Base-by-base conservation (phyloP, 148 eudicot species). In the Chenopodium formosanum region DNA sequence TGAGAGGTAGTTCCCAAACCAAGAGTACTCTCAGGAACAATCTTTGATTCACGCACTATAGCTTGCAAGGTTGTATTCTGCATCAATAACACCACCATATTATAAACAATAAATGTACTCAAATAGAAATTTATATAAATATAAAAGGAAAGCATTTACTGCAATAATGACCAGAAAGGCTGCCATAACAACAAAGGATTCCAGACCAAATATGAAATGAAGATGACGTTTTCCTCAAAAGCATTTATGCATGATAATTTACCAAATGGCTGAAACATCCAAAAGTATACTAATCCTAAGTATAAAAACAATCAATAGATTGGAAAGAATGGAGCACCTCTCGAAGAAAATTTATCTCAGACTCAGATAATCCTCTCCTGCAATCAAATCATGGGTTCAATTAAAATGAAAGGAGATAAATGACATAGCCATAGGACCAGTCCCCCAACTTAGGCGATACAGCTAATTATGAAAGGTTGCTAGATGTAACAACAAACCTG, bases 321-420 rank as follows among this genome's bases (percentile, higher is more conserved):
- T 40, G 44, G 74, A 75, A 47, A 48, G 78, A 29, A 56, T 1
- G 11, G 78, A 82, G 70, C 85, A 95, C 98, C 98, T 95, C 90
- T 76, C 83, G 89, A 62, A 95, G 91, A 84, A 90, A 91, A 76
- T 83, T 79, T 81, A 95, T 83, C 89, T 95, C 98, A 78, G 93
- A 87, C 82, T 90, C 96, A 16, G 98, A 95, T 81, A 95, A 89
- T 74, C 98, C 98, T 89, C 96, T 89, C 97, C 98, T 95, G 89
- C 87, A 84, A 85, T 80, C 78, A 62, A 63, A 78, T 32, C 19
- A 79, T 11, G 37, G 83, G 74, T 78, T 34, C 63, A 50, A 37
- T 80, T 52, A 73, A 70, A 63, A 68, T 50, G 32, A 56, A 44
- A 84, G 23, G 68, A 75, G 12, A 32, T 22, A 23, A 2, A 70